These are phyloP conservation scores for Salix exigua DNA, from an alignment of 345 rosid species.

Conservation along the genomic window DNA sequence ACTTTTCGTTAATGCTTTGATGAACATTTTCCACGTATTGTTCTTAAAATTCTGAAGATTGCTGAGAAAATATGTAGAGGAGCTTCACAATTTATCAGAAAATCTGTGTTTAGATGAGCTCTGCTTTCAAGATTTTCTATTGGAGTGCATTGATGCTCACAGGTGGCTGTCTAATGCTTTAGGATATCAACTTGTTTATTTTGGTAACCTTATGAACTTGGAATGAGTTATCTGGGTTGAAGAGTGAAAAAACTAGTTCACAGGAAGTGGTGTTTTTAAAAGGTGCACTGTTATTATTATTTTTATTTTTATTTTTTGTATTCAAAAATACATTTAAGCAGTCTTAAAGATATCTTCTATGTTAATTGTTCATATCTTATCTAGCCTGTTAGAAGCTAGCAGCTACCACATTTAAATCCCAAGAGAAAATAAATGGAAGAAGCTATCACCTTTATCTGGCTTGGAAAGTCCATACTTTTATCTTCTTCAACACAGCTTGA, in stretches of 20 bases:
- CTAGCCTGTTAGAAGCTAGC: neutral
- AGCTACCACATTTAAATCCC: too few relatives aligned
- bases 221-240: neutral
- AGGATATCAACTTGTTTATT: neutral
- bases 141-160: neutral
- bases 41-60: neutral
- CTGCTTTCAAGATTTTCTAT: neutral
- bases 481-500: neutral
- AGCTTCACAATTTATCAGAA: neutral
- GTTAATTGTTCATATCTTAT: neutral
- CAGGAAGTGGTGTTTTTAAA: neutral
- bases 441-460: neutral
- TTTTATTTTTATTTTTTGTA: too few relatives aligned
- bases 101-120: neutral
- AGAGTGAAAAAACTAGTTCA: neutral
- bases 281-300: neutral
- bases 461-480: neutral
- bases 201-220: neutral
- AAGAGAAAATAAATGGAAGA: neutral
- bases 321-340: neutral
- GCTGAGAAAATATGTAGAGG: neutral
- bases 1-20: neutral
- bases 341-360: neutral
- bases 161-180: neutral
- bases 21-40: neutral